Percentiles rank a stretch among this genome's conserved stretches.
phyloP scores from a whole-genome alignment of 1,284 basidiomycete species.

The Irpex sp. region DNA sequence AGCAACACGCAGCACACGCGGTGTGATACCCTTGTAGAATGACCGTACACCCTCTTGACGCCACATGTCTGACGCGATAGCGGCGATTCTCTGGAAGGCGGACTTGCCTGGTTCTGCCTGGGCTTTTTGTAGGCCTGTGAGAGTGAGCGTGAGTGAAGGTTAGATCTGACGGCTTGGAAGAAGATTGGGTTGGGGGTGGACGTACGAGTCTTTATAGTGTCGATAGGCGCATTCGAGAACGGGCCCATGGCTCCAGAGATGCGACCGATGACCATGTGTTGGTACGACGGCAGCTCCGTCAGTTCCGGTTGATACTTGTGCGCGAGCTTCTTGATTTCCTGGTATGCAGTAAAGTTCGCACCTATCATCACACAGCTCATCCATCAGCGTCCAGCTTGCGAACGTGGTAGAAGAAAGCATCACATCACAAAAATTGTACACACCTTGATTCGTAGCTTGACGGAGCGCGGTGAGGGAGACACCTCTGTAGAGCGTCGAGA shows the following conservation, averaged over 20 bases:
- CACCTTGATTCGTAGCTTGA: constrained; percentile 98
- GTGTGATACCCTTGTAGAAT: constrained; percentile 98
- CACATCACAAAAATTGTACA: constrained; percentile 12
- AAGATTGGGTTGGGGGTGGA: constrained; percentile 15
- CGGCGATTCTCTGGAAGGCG: constrained; percentile 67
- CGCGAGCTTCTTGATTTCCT: constrained; percentile 89
- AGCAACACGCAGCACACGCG: constrained; percentile 93
- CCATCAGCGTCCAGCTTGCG: background rate
- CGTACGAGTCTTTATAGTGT: constrained; percentile 94
- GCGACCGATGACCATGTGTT: constrained; percentile 92
- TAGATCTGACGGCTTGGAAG: too few relatives aligned
- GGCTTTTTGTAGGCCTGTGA: constrained; percentile 79
- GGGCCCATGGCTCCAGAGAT: constrained; percentile 98
- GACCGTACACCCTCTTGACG: constrained; percentile 83
- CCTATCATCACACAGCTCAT: constrained; percentile 39
- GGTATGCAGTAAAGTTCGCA: constrained; percentile 98
- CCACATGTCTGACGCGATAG: constrained; percentile 92
- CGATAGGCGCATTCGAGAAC: constrained; percentile 95
- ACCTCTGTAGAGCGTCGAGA: constrained; percentile 86
- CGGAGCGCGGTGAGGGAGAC: constrained; percentile 91
- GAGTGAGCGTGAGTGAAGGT: background rate
- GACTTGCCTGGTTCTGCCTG: constrained; percentile 75
- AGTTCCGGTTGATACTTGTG: constrained; percentile 75
- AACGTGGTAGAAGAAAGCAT: background rate
- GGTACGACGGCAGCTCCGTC: constrained; percentile 84